These are phyloP conservation scores for Platanthera zijinensis DNA, from an alignment of 106 monocot genomes.

Conservation along the genomic window DNA sequence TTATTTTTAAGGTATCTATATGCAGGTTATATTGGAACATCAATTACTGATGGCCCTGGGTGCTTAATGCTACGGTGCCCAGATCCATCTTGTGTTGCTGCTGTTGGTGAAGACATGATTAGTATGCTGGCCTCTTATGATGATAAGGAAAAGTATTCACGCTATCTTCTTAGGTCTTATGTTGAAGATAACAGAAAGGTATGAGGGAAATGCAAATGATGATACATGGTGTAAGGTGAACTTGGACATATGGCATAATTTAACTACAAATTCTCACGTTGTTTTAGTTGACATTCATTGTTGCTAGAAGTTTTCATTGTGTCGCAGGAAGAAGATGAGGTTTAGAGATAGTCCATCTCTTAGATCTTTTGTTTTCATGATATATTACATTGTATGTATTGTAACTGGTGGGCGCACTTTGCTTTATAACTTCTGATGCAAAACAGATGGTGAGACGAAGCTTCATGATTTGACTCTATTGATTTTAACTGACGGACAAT, in stretches of 20 bases:
- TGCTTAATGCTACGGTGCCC: conserved; percentile 89
- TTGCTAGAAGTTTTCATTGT: not conserved
- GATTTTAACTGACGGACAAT: too few species aligned
- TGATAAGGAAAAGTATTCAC: conserved; percentile 80
- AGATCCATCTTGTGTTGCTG: conserved; percentile 87
- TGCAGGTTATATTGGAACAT: conserved; percentile 74
- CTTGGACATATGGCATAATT: not conserved
- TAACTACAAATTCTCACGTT: not conserved
- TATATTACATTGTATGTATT: not conserved
- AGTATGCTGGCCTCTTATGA: conserved; percentile 44
- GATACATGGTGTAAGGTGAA: not conserved
- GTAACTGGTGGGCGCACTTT: not conserved
- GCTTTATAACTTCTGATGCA: not conserved
- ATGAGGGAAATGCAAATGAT: conserved; percentile 7
- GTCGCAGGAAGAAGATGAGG: not conserved
- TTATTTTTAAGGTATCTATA: conserved; percentile 3
- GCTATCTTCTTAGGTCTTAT: conserved; percentile 81
- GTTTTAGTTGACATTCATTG: not conserved
- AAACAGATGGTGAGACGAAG: not conserved
- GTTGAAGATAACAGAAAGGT: conserved; percentile 93
- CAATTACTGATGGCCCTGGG: conserved; percentile 87
- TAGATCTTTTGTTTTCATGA: not conserved
- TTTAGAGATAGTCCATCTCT: not conserved
- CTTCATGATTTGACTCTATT: too few species aligned
- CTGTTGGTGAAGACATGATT: conserved; percentile 81